Conservation (phyloP, 2,329 filamentous ascomycete genomes). For the Elsinoe batatas region DNA sequence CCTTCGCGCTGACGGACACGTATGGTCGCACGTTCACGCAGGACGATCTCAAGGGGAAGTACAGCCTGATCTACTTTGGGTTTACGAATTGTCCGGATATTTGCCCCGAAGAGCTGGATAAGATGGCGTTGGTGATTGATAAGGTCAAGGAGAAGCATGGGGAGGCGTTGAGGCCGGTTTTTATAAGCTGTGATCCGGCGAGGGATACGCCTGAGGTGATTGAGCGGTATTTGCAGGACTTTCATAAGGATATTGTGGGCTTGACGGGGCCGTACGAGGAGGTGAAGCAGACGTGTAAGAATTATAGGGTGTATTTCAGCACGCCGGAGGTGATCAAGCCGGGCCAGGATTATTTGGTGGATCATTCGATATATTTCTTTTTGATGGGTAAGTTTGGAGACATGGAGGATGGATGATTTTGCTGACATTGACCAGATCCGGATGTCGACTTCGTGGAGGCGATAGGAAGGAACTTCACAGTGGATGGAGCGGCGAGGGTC, state of each 20-base stretch:
- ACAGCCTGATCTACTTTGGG: conserved; percentile 88
- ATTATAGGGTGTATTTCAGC: conserved; percentile 93
- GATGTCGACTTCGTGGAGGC: conserved; percentile 98
- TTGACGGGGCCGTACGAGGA: conserved; percentile 89
- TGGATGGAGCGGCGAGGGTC: conserved; percentile 71
- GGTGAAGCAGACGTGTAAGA: conserved; percentile 89
- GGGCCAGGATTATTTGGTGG: conserved; percentile 92
- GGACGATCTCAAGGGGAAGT: conserved; percentile 75
- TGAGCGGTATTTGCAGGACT: conserved; percentile 79
- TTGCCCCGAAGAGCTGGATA: conserved; percentile 96
- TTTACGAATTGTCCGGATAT: conserved; percentile 98
- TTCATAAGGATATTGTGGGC: conserved; percentile 76
- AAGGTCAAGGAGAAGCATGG: conserved; percentile 42
- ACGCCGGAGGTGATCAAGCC: conserved; percentile 81
- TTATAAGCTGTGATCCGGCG: conserved; percentile 91
- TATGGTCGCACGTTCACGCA: conserved; percentile 68
- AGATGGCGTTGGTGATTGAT: conserved; percentile 96
- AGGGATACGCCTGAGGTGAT: conserved; percentile 79
- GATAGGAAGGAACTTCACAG: conserved; percentile 86
- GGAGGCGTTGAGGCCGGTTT: conserved; percentile 61
- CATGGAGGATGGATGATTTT: not conserved
- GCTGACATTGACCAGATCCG: conserved; percentile 50
- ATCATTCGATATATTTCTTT: conserved; percentile 99
- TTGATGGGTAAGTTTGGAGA: conserved; percentile 59
- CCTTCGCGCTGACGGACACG: conserved; percentile 74